These are phyloP conservation scores for Sclerotinia sclerotiorum DNA, from an alignment of 2,329 filamentous ascomycete species.

Conservation along the genomic window DNA sequence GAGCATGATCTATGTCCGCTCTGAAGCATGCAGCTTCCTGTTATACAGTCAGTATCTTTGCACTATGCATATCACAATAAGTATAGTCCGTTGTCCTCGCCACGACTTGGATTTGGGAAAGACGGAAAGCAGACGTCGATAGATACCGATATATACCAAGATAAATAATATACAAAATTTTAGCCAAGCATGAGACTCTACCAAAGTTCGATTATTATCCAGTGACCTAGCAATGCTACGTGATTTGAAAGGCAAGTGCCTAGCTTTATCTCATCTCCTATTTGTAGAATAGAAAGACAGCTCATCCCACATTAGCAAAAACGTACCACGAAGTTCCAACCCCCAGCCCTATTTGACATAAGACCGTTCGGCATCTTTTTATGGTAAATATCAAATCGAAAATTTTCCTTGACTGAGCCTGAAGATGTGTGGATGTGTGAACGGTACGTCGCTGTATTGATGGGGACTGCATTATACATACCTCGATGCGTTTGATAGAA, in stretches of 20 bases:
- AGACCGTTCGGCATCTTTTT: no score
- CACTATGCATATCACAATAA: neutral
- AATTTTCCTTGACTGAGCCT: neutral
- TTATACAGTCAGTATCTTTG: neutral
- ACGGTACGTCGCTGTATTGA: neutral
- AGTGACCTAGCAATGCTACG: neutral
- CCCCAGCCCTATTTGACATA: neutral
- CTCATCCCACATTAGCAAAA: neutral
- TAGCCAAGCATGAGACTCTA: neutral
- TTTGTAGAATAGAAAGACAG: no score
- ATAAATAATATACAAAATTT: neutral
- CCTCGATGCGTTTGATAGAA: slow-evolving; percentile 20
- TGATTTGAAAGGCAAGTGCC: neutral
- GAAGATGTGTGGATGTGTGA: neutral
- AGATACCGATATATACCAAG: neutral
- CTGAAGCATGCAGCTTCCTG: neutral
- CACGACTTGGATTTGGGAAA: neutral
- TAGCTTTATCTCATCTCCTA: neutral
- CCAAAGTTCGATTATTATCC: neutral
- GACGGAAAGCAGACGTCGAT: neutral
- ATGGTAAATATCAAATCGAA: no score
- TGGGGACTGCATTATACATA: slow-evolving; percentile 21
- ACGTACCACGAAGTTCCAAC: neutral
- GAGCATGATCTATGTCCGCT: neutral
- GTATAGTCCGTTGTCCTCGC: neutral